A percentile compares a stretch with the other conserved stretches of the same genome.
phyloP scores from a whole-genome alignment of 2,329 filamentous ascomycete genomes.

The Trichoderma atrobrunneum region DNA sequence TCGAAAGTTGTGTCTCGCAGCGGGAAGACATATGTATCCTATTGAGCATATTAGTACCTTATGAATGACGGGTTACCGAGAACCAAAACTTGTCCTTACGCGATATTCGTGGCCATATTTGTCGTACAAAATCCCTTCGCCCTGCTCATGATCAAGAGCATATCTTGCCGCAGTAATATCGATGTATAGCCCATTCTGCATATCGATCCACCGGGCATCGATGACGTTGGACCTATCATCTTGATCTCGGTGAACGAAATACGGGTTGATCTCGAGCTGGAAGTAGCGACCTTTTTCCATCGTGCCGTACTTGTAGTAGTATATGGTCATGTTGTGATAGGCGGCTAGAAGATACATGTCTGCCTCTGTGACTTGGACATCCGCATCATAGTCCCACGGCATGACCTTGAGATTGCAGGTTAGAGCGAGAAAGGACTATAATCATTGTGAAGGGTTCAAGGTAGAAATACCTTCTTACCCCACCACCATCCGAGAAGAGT shows the following conservation, averaged over 20 bases:
- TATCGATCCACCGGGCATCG: slow-evolving; percentile 51
- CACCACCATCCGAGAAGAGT: slow-evolving; percentile 87
- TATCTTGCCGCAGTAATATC: slow-evolving; percentile 52
- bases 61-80: not conserved
- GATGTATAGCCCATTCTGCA: slow-evolving; percentile 46
- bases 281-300: slow-evolving; percentile 43
- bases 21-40: slow-evolving; percentile 63
- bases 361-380: slow-evolving; percentile 67
- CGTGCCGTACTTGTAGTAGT: slow-evolving; percentile 41
- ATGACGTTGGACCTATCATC: slow-evolving; percentile 43
- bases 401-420: slow-evolving; percentile 49
- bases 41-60: not conserved
- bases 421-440: not conserved
- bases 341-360: slow-evolving; percentile 65
- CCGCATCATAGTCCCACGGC: slow-evolving; percentile 75
- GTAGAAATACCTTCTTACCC: slow-evolving; percentile 52
- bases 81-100: slow-evolving; percentile 30
- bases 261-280: slow-evolving; percentile 49
- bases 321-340: slow-evolving; percentile 60
- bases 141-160: slow-evolving; percentile 41
- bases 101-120: slow-evolving; percentile 52
- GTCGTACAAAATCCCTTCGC: slow-evolving; percentile 47
- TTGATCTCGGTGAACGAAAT: slow-evolving; percentile 38
- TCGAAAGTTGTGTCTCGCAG: slow-evolving; percentile 68
- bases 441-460: not conserved